Percentiles rank a stretch among this genome's conserved stretches.
phyloP scores from a whole-genome alignment of 163 green algal species.

The Trebouxia gelatinosa region DNA sequence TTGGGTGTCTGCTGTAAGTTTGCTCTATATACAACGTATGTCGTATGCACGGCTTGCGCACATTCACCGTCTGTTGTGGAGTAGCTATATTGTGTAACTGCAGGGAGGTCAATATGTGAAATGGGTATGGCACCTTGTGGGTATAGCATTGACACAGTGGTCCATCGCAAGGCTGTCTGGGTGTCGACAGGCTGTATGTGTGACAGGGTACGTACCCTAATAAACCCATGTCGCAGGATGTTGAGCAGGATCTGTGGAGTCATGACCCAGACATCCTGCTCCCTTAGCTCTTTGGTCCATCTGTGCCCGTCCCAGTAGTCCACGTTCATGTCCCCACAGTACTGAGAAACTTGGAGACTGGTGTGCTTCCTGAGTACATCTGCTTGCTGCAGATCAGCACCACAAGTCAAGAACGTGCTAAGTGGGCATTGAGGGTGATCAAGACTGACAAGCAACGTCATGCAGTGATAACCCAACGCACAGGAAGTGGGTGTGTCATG shows the following conservation, averaged over 20 bases:
- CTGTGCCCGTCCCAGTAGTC: conserved; percentile 43
- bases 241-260: conserved; percentile 66
- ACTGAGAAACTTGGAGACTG: conserved; percentile 36
- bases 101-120: too few relatives aligned
- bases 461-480: too few relatives aligned
- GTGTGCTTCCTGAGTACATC: conserved; percentile 47
- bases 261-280: conserved; percentile 56
- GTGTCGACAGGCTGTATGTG: not conserved
- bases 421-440: too few relatives aligned
- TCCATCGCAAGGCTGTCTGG: too few relatives aligned
- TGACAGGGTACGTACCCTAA: conserved; percentile 30
- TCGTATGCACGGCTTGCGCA: not conserved
- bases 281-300: conserved; percentile 41
- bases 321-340: conserved; percentile 47
- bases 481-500: too few relatives aligned
- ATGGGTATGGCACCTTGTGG: too few relatives aligned
- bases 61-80: not conserved
- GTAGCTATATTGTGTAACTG: not conserved
- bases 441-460: too few relatives aligned
- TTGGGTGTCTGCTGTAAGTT: too few relatives aligned
- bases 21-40: too few relatives aligned
- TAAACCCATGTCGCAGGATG: conserved; percentile 50
- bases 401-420: not conserved
- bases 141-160: too few relatives aligned
- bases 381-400: conserved; percentile 55